phyloP scores from a whole-genome alignment of 257 asterid species.

The Petunia axillaris region DNA sequence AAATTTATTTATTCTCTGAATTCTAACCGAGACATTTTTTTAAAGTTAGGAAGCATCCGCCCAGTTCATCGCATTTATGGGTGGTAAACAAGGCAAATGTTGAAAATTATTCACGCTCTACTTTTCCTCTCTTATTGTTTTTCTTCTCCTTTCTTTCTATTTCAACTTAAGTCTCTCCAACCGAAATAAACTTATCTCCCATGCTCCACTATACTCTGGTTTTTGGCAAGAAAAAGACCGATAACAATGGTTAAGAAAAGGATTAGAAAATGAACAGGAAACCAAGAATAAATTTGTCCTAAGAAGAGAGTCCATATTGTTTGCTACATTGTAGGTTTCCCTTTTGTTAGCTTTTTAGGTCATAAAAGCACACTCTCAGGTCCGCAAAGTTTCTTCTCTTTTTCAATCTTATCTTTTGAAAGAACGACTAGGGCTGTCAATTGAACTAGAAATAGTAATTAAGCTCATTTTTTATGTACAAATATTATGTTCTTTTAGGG shows the following conservation, averaged over 20 bases:
- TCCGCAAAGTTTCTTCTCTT: background rate
- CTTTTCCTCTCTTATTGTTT: constrained; percentile 5
- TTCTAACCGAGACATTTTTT: no score
- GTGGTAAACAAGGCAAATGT: constrained; percentile 38
- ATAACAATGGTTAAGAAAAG: no score
- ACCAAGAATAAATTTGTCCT: background rate
- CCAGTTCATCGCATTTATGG: background rate
- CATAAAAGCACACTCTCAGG: constrained; percentile 4
- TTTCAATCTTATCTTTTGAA: no score
- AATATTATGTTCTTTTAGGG: background rate
- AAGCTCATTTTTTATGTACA: background rate
- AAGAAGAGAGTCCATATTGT: background rate
- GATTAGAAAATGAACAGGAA: background rate
- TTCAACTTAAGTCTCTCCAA: constrained; percentile 22
- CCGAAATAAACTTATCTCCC: constrained; percentile 37
- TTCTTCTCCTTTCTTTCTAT: background rate
- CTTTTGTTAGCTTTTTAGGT: constrained; percentile 5
- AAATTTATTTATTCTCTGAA: no score
- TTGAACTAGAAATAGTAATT: no score
- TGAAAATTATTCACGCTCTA: constrained; percentile 38
- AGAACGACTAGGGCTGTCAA: no score
- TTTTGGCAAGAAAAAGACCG: no score
- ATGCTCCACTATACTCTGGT: constrained; percentile 16
- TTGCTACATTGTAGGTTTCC: constrained; percentile 14
- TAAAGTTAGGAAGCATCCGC: no score